These are phyloP conservation scores for Goffeauzyma gilvescens DNA, from an alignment of 768 basidiomycete genomes.

Conservation along the genomic window DNA sequence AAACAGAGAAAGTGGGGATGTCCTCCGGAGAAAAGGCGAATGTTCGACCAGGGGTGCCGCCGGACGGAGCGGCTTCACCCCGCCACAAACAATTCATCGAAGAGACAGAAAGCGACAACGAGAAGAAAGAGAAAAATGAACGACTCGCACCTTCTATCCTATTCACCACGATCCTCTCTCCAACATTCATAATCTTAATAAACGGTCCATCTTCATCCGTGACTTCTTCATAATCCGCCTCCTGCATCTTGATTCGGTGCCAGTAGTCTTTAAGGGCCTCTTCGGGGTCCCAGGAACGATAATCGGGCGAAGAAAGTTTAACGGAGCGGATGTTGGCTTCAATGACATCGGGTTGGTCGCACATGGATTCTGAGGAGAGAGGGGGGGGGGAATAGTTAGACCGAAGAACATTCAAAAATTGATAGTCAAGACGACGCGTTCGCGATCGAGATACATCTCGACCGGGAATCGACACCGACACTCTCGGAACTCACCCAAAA, in stretches of 20 bases:
- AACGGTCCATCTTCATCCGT: slow-evolving; percentile 80
- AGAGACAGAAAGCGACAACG: no score
- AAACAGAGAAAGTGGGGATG: no score
- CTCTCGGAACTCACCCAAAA: slow-evolving; percentile 65
- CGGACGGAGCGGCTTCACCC: no score
- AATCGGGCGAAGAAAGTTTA: slow-evolving; percentile 96
- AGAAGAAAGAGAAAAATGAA: no score
- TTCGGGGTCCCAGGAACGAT: slow-evolving; percentile 80
- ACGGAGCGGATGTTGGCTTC: slow-evolving; percentile 85
- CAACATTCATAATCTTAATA: slow-evolving; percentile 88
- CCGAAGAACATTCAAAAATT: no score
- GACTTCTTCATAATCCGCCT: slow-evolving; percentile 71
- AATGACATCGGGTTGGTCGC: slow-evolving; percentile 81
- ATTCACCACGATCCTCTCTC: slow-evolving; percentile 90
- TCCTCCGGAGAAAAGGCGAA: no score
- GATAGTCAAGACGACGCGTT: no score
- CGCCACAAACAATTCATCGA: no score
- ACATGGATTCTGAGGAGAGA: slow-evolving; percentile 53
- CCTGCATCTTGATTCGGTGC: slow-evolving; percentile 66
- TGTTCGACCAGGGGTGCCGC: no score
- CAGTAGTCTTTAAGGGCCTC: slow-evolving; percentile 83
- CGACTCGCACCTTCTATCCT: slow-evolving; percentile 27
- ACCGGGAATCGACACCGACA: no score
- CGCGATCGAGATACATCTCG: no score
- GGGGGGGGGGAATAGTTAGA: background rate